Evolutionary conservation across 2,329 filamentous ascomycete genomes (phyloP), one percentile per base, ranked within the genome.

Genomic region (Ophiocordyceps camponoti-saundersi): DNA sequence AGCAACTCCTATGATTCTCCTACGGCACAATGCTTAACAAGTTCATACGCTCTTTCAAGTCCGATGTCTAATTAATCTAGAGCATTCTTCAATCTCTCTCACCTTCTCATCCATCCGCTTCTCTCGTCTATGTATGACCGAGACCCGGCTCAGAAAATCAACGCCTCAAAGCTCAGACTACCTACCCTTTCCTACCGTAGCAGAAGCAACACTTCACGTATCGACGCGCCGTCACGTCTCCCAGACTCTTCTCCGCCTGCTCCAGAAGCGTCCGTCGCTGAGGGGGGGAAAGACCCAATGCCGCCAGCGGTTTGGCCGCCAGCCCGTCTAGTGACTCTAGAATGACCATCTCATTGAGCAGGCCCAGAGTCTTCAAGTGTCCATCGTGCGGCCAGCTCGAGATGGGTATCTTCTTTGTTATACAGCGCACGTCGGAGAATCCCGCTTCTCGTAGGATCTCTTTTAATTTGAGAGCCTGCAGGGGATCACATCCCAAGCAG

Each of bases 391-490:
- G 53, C 70, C 69, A 72, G 2, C 60, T 55, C 0, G 67, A 68
- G 42, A 72, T 60, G n/a, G 70, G 68, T 3, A 71, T 62, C 48
- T 66, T 66, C 49, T 66, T 63, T 20, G 65, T 60, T 46, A 63
- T 58, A 46, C 65, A 59, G 8, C 62, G 59, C 7, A 73, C 59
- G 49, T 69, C 65, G 26, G 59, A 59, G 52, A 71, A 75, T 22
- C 71, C 71, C 0, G 63, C 61, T 0, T 57, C 56, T 29, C 59
- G 58, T 43, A 73, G 61, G 29, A 57, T 52, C 2, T 56, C 55
- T 15, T 59, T 57, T 6, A 71, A 56, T 13, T 61, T 55, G 48
- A 53, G 54, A 46, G 48, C 59, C 47, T 52, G 61, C 56, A 56
- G 66, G 51, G 51, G 63, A 49, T 65, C 59, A 44, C 68, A 62